A percentile compares a stretch with the other conserved stretches of the same genome.
These are phyloP conservation scores for Pelargonium cotyledonis DNA, from an alignment of 441 rosid species.

Conservation along the genomic window DNA sequence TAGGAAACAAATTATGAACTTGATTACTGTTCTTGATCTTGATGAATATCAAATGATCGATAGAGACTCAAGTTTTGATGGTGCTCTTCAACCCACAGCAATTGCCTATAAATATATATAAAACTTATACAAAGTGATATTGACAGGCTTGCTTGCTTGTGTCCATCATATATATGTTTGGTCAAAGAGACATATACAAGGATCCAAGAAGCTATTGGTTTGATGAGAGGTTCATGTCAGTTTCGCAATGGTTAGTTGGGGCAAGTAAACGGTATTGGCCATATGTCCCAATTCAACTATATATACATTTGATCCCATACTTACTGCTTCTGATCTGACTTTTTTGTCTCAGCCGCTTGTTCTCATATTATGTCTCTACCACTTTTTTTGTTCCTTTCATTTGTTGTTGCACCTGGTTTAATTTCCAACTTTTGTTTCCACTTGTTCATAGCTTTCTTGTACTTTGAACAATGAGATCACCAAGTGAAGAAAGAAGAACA, in stretches of 20 bases:
- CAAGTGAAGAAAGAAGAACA: no score
- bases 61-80: background rate
- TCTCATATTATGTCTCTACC: no score
- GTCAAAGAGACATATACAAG: background rate
- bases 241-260: background rate
- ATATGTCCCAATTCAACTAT: background rate
- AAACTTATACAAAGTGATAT: background rate
- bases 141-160: background rate
- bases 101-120: background rate
- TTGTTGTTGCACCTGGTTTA: no score
- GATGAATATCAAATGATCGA: background rate
- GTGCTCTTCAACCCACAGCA: background rate
- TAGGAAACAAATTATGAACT: no score
- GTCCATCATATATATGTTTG: no score
- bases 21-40: background rate
- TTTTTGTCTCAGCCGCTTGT: background rate
- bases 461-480: no score
- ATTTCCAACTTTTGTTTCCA: no score
- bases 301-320: background rate
- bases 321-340: no score
- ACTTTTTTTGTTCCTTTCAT: no score
- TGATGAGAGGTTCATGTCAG: background rate
- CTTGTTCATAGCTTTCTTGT: no score
- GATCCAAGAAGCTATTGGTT: background rate
- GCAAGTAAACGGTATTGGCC: background rate